phyloP scores from a whole-genome alignment of 2,329 filamentous ascomycete genomes.

The Leptographium wingfieldii region DNA sequence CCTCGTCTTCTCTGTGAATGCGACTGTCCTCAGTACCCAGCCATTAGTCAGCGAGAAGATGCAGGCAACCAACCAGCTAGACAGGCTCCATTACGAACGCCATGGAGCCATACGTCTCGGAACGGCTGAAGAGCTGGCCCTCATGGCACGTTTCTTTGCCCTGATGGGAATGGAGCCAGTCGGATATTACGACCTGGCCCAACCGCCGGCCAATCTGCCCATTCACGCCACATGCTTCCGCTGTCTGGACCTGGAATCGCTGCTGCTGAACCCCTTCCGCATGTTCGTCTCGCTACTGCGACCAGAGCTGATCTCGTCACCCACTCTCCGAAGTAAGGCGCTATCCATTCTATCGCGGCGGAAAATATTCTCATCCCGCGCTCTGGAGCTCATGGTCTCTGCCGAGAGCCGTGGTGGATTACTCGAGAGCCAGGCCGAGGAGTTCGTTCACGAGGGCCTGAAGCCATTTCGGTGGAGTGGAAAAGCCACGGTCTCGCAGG shows the following conservation, averaged over 20 bases:
- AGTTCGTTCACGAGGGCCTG: slow-evolving; percentile 30
- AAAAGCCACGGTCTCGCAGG: slow-evolving; percentile 24
- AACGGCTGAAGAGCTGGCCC: slow-evolving; percentile 28
- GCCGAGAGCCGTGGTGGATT: slow-evolving; percentile 15
- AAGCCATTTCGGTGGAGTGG: slow-evolving; percentile 36
- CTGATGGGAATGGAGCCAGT: slow-evolving; percentile 35
- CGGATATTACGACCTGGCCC: slow-evolving; percentile 37
- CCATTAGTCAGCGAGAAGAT: too few species aligned
- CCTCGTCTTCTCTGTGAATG: too few species aligned
- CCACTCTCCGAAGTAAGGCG: not conserved
- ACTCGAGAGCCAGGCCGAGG: slow-evolving; percentile 17
- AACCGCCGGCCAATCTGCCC: not conserved
- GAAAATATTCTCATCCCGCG: not conserved
- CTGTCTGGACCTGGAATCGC: slow-evolving; percentile 23
- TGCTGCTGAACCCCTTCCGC: slow-evolving; percentile 31
- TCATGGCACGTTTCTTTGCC: slow-evolving; percentile 29
- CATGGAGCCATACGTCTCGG: slow-evolving; percentile 39
- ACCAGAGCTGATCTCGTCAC: slow-evolving; percentile 23
- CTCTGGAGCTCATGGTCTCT: not conserved
- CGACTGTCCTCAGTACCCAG: too few species aligned
- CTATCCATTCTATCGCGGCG: not conserved
- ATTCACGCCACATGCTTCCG: slow-evolving; percentile 6
- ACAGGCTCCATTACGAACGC: slow-evolving; percentile 8
- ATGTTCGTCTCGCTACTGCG: slow-evolving; percentile 25
- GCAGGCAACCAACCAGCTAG: too few species aligned